Base-by-base conservation (phyloP, 2,329 filamentous ascomycete genomes). In the Claviceps sorghi region DNA sequence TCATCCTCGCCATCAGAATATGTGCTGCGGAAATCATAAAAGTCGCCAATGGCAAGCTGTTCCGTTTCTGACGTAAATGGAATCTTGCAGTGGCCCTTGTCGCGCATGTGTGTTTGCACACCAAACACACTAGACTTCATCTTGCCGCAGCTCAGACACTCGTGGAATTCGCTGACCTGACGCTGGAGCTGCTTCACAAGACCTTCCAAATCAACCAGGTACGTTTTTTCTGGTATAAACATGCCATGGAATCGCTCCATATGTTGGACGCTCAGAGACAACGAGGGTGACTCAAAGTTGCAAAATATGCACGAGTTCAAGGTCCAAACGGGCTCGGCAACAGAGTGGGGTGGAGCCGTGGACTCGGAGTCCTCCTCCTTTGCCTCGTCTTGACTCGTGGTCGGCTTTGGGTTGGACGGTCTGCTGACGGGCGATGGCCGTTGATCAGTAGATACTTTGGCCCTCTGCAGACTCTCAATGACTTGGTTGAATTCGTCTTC, bases 21-120 rank as follows among this genome's bases (percentile, higher is more conserved):
- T 1, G 93, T 95, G 69, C 86, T 87, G 58, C 87, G 80, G 76
- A 98, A 98, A 65, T 98, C 93, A 68, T 98, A 98, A 67, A 88
- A 96, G 58, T 97, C 88, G 53, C 93, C 93, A 62, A 98, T 88
- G 52, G 94, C 88, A 32, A 97, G 78, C 71, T 96, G 88, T 63
- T 97, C 89, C 38, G 86, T 84, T 64, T 96, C 88, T 0, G 83
- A 84, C 50, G 84, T 82, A 66, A 91, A 98, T 0, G 88, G 90
- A 59, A 98, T 94, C 78, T 90, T 95, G 77, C 91, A 97, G 69
- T 98, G 93, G 1, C 88, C 86, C 65, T 89, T 91, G 66, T 98
- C 93, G 45, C 88, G 83, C 93, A 98, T 98, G 66, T 98, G 93
- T 0, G 90, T 96, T 64, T 96, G 90, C 29, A 90, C 81, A 19